phyloP scores from a whole-genome alignment of 345 rosid species.

The Euphorbia lathyris region DNA sequence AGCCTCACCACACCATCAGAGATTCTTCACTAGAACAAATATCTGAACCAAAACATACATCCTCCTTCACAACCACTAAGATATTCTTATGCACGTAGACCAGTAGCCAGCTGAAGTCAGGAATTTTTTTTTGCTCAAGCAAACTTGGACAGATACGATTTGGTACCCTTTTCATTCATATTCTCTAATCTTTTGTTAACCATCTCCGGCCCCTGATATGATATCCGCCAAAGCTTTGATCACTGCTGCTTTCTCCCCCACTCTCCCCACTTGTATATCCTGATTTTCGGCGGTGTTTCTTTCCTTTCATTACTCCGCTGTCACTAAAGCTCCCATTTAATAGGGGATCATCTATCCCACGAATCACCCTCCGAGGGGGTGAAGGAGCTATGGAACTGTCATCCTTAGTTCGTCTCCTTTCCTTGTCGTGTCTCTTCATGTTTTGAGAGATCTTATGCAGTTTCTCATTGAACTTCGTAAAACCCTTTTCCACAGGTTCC shows the following conservation, averaged over 20 bases:
- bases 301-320: constrained; percentile 59
- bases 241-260: constrained; percentile 97
- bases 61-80: constrained; percentile 3
- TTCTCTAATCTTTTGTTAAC: constrained; percentile 68
- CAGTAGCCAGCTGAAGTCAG: background rate
- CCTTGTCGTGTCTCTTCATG: constrained; percentile 82
- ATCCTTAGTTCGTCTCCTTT: constrained; percentile 73
- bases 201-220: constrained; percentile 76
- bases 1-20: background rate
- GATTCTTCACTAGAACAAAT: constrained; percentile 6
- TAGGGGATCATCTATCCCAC: constrained; percentile 94
- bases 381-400: constrained; percentile 74
- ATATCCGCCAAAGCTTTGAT: constrained; percentile 69
- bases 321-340: constrained; percentile 88
- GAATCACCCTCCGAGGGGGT: constrained; percentile 64
- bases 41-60: constrained; percentile 8
- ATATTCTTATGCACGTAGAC: constrained; percentile 8
- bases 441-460: constrained; percentile 81
- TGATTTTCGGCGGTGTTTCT: constrained; percentile 66
- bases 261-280: constrained; percentile 81
- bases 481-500: constrained; percentile 93
- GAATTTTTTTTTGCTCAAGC: too few relatives aligned
- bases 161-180: background rate
- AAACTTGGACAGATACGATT: background rate
- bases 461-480: constrained; percentile 84